phyloP scores from a whole-genome alignment of 1,139 yeast genomes.

The Yamadazyma epiphylla region DNA sequence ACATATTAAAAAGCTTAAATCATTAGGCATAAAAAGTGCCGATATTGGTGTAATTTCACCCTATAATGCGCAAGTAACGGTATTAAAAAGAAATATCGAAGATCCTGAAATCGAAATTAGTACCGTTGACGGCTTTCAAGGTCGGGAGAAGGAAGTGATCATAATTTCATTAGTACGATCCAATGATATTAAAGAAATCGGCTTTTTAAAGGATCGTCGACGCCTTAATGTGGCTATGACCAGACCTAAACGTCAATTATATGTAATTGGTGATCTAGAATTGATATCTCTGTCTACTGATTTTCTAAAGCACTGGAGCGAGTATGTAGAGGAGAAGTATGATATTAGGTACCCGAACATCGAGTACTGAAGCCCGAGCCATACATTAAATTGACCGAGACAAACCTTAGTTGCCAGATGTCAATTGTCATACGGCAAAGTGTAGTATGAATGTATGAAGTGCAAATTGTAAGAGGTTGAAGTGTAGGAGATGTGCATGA shows the following conservation, averaged over 20 bases:
- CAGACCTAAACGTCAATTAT: slow-evolving; percentile 80
- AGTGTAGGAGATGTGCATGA: too few relatives aligned
- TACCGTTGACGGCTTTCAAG: slow-evolving; percentile 51
- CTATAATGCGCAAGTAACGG: slow-evolving; percentile 78
- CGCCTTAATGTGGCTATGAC: slow-evolving; percentile 90
- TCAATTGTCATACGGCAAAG: too few relatives aligned
- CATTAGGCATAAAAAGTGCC: slow-evolving; percentile 42
- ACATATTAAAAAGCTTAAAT: slow-evolving; percentile 51
- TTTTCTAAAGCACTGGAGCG: slow-evolving; percentile 65
- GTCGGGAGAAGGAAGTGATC: slow-evolving; percentile 79
- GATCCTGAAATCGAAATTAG: slow-evolving; percentile 31
- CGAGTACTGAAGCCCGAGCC: slow-evolving; percentile 16
- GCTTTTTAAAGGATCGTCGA: slow-evolving; percentile 69
- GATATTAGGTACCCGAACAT: slow-evolving; percentile 67
- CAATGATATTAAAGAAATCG: slow-evolving; percentile 58
- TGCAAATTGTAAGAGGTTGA: too few relatives aligned
- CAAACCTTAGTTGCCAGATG: too few relatives aligned
- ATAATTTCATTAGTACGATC: slow-evolving; percentile 43
- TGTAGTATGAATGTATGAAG: too few relatives aligned
- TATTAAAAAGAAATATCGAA: slow-evolving; percentile 39
- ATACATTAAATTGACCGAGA: too few relatives aligned
- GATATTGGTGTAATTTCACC: slow-evolving; percentile 85
- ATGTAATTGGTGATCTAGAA: slow-evolving; percentile 84
- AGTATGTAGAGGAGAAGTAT: slow-evolving; percentile 56
- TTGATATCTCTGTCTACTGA: slow-evolving; percentile 38